Conservation (phyloP, 495 filamentous ascomycete species). For the Lophiotrema nucula region DNA sequence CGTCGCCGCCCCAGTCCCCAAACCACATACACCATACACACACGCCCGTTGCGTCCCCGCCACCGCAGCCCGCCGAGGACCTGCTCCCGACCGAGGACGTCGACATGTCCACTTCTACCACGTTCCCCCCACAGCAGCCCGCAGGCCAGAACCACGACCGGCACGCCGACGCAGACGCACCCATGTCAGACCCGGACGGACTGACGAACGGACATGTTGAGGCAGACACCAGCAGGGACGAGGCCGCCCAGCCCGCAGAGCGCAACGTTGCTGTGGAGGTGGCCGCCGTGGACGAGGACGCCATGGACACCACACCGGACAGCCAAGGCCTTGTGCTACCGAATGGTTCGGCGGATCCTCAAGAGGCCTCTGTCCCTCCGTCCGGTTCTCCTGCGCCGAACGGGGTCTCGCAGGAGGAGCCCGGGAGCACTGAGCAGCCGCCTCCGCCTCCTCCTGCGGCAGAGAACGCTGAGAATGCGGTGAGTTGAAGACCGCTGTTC, state of each 20-base stretch:
- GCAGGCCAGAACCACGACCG: constrained; percentile 39
- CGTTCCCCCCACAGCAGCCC: constrained; percentile 25
- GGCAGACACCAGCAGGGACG: neutral
- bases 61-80: constrained; percentile 22
- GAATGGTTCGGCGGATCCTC: constrained; percentile 24
- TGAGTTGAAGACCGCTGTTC: neutral
- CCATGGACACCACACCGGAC: constrained; percentile 36
- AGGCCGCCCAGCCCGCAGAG: neutral
- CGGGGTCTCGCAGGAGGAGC: constrained; percentile 4
- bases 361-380: constrained; percentile 5
- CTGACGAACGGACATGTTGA: constrained; percentile 25
- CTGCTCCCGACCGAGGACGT: too few species aligned
- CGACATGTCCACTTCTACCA: constrained; percentile 36
- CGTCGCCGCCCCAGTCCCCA: constrained; percentile 25
- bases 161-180: constrained; percentile 23
- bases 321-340: constrained; percentile 21
- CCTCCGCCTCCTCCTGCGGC: constrained; percentile 7
- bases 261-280: constrained; percentile 19
- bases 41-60: constrained; percentile 22
- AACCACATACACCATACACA: constrained; percentile 25
- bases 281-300: constrained; percentile 32
- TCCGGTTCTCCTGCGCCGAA: constrained; percentile 16
- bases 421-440: constrained; percentile 8
- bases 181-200: constrained; percentile 27
- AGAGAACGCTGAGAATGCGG: neutral